phyloP scores from a whole-genome alignment of 352 stramenopile species.

The Pythium folliculosum region DNA sequence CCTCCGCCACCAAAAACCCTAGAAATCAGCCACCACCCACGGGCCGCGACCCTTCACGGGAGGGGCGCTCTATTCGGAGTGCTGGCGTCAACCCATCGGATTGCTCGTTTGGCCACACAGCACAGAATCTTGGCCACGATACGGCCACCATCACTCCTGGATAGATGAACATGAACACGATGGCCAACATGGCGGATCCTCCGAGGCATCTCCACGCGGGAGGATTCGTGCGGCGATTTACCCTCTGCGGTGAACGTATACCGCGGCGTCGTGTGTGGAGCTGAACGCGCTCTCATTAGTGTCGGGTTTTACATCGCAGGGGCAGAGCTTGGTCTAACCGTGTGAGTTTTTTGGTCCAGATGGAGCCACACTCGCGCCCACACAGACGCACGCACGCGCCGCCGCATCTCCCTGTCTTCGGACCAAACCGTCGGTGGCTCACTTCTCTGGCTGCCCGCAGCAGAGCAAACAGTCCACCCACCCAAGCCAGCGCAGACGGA shows the following conservation, averaged over 20 bases:
- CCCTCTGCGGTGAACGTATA: background rate
- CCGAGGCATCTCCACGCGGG: background rate
- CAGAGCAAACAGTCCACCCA: conserved; percentile 13
- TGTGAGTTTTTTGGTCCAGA: background rate
- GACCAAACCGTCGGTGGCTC: background rate
- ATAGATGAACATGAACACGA: too few relatives aligned
- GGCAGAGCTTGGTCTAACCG: background rate
- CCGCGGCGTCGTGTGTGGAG: too few relatives aligned
- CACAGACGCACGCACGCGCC: conserved; percentile 11
- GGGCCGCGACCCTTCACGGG: conserved; percentile 25
- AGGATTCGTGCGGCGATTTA: background rate
- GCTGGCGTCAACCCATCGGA: conserved; percentile 5
- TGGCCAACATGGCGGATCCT: background rate
- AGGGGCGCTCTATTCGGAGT: conserved; percentile 23
- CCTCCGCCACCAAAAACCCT: background rate
- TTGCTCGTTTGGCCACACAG: too few relatives aligned
- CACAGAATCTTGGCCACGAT: too few relatives aligned
- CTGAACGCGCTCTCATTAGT: background rate
- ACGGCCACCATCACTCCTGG: too few relatives aligned
- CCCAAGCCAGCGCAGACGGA: conserved; percentile 13
- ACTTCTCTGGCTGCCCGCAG: background rate
- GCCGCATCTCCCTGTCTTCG: background rate
- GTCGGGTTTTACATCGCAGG: too few relatives aligned
- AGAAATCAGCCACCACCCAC: conserved; percentile 21
- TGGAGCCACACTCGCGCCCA: background rate